Conservation (phyloP, 306 rosid genomes). For the Pyrus betulifolia region DNA sequence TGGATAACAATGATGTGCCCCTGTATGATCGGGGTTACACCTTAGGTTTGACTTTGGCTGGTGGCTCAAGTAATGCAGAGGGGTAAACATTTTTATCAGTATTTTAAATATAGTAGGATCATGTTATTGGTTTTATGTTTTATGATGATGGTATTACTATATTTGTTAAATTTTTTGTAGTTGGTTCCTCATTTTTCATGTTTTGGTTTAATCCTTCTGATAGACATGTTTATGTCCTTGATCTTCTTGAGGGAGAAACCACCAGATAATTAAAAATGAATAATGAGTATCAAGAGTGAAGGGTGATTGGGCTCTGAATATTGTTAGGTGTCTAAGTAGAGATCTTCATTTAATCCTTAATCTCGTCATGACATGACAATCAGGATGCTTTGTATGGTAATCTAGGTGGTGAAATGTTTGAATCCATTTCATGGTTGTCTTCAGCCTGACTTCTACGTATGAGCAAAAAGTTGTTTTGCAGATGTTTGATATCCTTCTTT, state of each 20-base stretch:
- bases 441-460: not conserved
- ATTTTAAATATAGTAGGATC: not conserved
- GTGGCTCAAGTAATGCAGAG: conserved; percentile 50
- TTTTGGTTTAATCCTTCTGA: not conserved
- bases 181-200: not conserved
- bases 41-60: conserved; percentile 76
- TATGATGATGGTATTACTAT: not conserved
- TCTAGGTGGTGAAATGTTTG: not conserved
- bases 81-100: conserved; percentile 43
- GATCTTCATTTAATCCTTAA: not conserved
- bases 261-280: not conserved
- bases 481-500: not conserved
- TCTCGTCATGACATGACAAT: not conserved
- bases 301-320: not conserved
- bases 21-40: conserved; percentile 89
- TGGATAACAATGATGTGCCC: conserved; percentile 71
- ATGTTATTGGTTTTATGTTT: not conserved
- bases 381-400: not conserved
- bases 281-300: not conserved
- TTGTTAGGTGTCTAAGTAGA: not conserved
- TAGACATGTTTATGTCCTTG: not conserved
- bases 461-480: not conserved
- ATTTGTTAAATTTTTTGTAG: not conserved
- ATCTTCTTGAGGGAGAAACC: not conserved
- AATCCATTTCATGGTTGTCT: not conserved